Percentiles rank a stretch among this genome's conserved stretches.
phyloP scores from a whole-genome alignment of 2,329 filamentous ascomycete genomes.

The Talaromyces islandicus region DNA sequence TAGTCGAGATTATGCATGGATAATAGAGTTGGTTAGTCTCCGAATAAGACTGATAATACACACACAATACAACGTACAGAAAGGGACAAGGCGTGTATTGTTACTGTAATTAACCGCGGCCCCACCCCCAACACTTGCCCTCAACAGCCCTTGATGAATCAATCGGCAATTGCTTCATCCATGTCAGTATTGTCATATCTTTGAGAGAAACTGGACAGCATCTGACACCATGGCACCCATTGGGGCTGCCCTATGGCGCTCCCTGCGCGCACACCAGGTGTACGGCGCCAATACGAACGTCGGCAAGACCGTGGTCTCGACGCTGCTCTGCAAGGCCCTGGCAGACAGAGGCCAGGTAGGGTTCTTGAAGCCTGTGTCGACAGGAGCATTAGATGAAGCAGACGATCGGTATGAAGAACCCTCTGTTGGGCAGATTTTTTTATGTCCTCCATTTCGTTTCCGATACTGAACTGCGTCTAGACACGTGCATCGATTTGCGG shows the following conservation, averaged over 20 bases:
- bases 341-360: constrained; percentile 36
- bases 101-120: background rate
- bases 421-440: background rate
- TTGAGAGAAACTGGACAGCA: background rate
- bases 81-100: background rate
- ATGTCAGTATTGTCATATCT: background rate
- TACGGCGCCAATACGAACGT: constrained; percentile 82
- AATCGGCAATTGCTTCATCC: background rate
- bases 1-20: background rate
- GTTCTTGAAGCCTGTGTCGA: constrained; percentile 79
- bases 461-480: constrained; percentile 36
- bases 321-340: constrained; percentile 62
- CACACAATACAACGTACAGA: too few relatives aligned
- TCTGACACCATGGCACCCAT: constrained; percentile 40
- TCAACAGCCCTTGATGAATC: background rate
- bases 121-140: background rate
- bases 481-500: constrained; percentile 58
- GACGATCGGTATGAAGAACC: constrained; percentile 54
- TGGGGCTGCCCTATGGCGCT: constrained; percentile 60
- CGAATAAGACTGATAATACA: too few relatives aligned
- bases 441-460: background rate
- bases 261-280: constrained; percentile 64
- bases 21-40: background rate
- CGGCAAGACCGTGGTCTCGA: constrained; percentile 77
- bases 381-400: constrained; percentile 62